Evolutionary conservation across 371 early-diverging fungal species (phyloP).

Genomic region (Mucor piriformis): DNA sequence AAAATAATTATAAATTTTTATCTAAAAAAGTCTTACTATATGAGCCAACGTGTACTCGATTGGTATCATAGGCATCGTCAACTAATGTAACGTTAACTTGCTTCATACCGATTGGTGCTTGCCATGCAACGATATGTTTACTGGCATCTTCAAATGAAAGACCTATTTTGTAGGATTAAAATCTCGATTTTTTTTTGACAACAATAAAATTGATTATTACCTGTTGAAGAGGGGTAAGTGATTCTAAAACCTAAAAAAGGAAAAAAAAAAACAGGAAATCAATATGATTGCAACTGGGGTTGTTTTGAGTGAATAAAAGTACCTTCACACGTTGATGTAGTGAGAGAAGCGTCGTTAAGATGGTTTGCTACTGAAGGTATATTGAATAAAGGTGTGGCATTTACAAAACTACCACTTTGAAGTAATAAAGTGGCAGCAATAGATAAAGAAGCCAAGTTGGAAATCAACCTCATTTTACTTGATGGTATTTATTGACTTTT

Average conservation of each 20-base stretch:
- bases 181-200: neutral
- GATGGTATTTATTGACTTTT: neutral
- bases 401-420: constrained; percentile 41
- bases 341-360: constrained; percentile 28
- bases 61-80: constrained; percentile 13
- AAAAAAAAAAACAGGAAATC: constrained; percentile 1
- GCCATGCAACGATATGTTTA: constrained; percentile 46
- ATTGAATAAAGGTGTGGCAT: constrained; percentile 45
- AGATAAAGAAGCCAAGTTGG: constrained; percentile 37
- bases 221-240: constrained; percentile 35
- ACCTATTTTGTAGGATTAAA: constrained; percentile 20
- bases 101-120: constrained; percentile 26
- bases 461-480: constrained; percentile 38
- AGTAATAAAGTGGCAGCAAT: constrained; percentile 37
- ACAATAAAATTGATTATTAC: constrained; percentile 9
- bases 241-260: constrained; percentile 34
- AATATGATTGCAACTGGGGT: neutral
- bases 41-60: constrained; percentile 25
- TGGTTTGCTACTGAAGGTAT: constrained; percentile 20
- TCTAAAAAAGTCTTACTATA: constrained; percentile 30
- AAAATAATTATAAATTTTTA: neutral
- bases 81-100: constrained; percentile 41
- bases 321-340: constrained; percentile 18
- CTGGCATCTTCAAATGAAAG: constrained; percentile 35
- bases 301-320: neutral